Conservation (phyloP, 108 stramenopile genomes). For the Discostella pseudostelligera region DNA sequence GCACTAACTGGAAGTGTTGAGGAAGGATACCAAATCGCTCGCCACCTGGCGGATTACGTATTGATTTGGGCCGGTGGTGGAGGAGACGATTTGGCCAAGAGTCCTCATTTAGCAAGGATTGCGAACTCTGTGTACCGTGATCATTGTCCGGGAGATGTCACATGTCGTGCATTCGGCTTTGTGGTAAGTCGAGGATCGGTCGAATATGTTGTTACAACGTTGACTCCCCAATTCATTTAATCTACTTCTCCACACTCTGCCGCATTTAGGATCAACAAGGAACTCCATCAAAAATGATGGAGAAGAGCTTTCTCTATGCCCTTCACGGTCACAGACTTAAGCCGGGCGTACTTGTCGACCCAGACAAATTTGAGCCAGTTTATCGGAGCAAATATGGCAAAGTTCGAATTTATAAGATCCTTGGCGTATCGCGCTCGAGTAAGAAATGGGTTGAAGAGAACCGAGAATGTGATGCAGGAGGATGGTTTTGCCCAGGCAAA, state of each 20-base stretch:
- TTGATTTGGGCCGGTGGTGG: constrained; percentile 95
- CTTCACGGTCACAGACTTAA: constrained; percentile 82
- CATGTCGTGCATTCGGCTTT: constrained; percentile 88
- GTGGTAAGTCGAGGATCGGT: constrained; percentile 43
- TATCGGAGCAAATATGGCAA: constrained; percentile 95
- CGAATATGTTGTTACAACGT: neutral
- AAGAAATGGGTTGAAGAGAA: constrained; percentile 86
- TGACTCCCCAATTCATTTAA: constrained; percentile 1
- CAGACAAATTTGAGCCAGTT: constrained; percentile 79
- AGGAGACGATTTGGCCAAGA: constrained; percentile 97
- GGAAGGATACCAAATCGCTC: constrained; percentile 92
- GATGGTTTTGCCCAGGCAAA: constrained; percentile 90
- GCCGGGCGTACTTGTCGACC: constrained; percentile 77
- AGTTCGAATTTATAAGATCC: constrained; percentile 96
- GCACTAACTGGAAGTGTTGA: constrained; percentile 87
- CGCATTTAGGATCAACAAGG: constrained; percentile 76
- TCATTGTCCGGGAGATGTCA: constrained; percentile 93
- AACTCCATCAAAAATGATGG: constrained; percentile 90
- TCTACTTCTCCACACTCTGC: constrained; percentile 7
- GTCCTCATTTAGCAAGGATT: constrained; percentile 94
- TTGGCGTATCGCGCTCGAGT: constrained; percentile 74
- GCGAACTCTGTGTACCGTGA: constrained; percentile 97
- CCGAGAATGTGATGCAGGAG: constrained; percentile 78
- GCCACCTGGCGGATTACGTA: constrained; percentile 96
- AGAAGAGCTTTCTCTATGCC: constrained; percentile 88